A percentile compares a stretch with the other conserved stretches of the same genome.
Conservation (phyloP, 1,284 basidiomycete species). For the Rhodotorula sp. region DNA sequence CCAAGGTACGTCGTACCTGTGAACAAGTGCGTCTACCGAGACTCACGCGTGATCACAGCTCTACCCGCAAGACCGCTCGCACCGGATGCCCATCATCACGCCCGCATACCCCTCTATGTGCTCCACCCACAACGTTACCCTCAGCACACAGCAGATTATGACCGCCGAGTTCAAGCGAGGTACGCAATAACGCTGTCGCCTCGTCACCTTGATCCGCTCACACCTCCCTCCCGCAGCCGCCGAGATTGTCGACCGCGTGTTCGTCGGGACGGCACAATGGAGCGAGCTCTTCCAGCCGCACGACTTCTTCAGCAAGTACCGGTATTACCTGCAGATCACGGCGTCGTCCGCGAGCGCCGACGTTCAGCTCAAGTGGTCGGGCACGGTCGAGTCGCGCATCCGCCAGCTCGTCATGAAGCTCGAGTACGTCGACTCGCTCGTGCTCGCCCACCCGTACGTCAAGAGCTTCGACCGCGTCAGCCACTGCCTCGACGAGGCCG, state of each 20-base stretch:
- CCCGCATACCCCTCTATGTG: slow-evolving; percentile 99
- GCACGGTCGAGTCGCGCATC: slow-evolving; percentile 95
- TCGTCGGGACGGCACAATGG: slow-evolving; percentile 83
- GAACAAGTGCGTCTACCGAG: background rate
- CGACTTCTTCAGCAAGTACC: slow-evolving; percentile 96
- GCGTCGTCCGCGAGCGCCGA: slow-evolving; percentile 81
- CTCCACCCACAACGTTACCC: slow-evolving; percentile 95
- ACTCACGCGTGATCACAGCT: slow-evolving; percentile 57
- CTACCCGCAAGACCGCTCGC: slow-evolving; percentile 87
- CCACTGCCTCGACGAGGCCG: slow-evolving; percentile 72
- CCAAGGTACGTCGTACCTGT: slow-evolving; percentile 62
- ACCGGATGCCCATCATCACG: slow-evolving; percentile 99
- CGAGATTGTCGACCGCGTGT: slow-evolving; percentile 89
- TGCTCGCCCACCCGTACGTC: slow-evolving; percentile 90
- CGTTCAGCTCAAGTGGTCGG: slow-evolving; percentile 88
- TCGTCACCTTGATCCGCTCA: background rate
- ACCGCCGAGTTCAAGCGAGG: slow-evolving; percentile 94
- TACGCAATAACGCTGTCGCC: slow-evolving; percentile 47
- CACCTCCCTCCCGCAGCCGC: slow-evolving; percentile 61
- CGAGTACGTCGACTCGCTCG: slow-evolving; percentile 88
- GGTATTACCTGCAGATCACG: slow-evolving; percentile 97
- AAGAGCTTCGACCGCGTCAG: slow-evolving; percentile 88
- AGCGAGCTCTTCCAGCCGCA: slow-evolving; percentile 87
- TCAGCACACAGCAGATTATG: slow-evolving; percentile 94
- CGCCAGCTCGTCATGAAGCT: slow-evolving; percentile 96